Base-by-base conservation (phyloP, 176 grass and related monocot species). In the Ampelocalamus luodianensis region DNA sequence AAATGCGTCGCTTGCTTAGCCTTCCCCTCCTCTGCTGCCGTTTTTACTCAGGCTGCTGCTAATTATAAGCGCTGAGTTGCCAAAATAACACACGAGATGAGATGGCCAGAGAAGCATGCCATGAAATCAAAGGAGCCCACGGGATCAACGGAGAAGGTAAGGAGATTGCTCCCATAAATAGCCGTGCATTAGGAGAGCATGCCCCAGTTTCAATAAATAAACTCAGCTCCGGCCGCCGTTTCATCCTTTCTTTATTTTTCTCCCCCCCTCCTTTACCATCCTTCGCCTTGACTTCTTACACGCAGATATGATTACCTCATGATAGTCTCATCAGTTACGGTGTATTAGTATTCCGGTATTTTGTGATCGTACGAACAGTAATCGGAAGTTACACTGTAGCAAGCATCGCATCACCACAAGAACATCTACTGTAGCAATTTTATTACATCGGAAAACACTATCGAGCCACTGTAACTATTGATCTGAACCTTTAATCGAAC, bases 31-130 rank as follows among this genome's bases (percentile, higher is more conserved):
- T 68, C 13, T 43, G 4, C 83, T 46, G 85, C 80, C 74, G 85
- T 90, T 87, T 79, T 32, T 42, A 74, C 50, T 87, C 37, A 8
- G 11, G 23, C 44, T 23, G 79, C 80, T 51, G 49, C 76, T 39
- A 79, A 79, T 87, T 75, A 81, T 87, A 81, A 66, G 24, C 60
- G 6, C 43, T 10, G 43, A 81, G 85, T 63, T 49, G 78, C 85
- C 61, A 42, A 26, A 61, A 66, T 55, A 55, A 51, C 43, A 38
- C 34, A 37, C 44, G 50, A 50, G 44, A 40, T 8, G n/a, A 55
- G 42, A 60, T 26, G 40, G 11, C 49, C 6, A 37, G 65, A 22
- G 77, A 29, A 74, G 45, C 67, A 64, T 9, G 70, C 62, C 49
- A 32, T 63, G 58, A 44, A 51, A 76, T 42, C 59, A 58, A 44